Evolutionary conservation across 306 rosid species (phyloP).

Genomic region (Albizia julibrissin): DNA sequence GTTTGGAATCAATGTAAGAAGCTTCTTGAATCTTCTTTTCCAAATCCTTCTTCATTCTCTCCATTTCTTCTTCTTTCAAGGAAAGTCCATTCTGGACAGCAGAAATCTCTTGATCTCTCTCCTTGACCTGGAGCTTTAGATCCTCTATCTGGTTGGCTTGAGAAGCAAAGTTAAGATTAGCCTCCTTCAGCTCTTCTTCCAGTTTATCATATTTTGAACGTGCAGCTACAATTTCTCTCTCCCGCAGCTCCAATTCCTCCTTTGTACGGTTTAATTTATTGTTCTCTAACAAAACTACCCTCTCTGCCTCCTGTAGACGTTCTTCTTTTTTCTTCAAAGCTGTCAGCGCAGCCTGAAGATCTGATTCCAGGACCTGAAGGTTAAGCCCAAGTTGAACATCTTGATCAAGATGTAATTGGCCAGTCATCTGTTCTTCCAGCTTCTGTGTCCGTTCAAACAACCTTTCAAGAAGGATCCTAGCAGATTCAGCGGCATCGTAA

Average conservation of each 20-base stretch:
- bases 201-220: conserved; percentile 49
- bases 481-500: conserved; percentile 68
- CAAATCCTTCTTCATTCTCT: conserved; percentile 57
- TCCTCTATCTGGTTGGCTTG: conserved; percentile 67
- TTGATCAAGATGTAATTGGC: conserved; percentile 41
- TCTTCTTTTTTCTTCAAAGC: conserved; percentile 80
- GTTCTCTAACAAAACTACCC: conserved; percentile 59
- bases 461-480: conserved; percentile 81
- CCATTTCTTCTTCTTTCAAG: conserved; percentile 70
- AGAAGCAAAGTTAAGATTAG: conserved; percentile 60
- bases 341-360: conserved; percentile 64
- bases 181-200: conserved; percentile 69
- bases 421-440: conserved; percentile 59
- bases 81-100: conserved; percentile 40
- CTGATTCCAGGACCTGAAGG: conserved; percentile 69
- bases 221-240: conserved; percentile 65
- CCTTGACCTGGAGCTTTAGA: conserved; percentile 61
- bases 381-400: conserved; percentile 50
- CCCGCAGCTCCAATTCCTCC: conserved; percentile 75
- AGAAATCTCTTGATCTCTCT: conserved; percentile 50
- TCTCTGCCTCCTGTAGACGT: conserved; percentile 70
- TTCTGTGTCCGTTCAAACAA: conserved; percentile 80
- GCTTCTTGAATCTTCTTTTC: conserved; percentile 65
- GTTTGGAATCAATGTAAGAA: conserved; percentile 45
- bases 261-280: conserved; percentile 57